phyloP scores from a whole-genome alignment of 2,329 filamentous ascomycete genomes.

The Aplosporella prunicola region DNA sequence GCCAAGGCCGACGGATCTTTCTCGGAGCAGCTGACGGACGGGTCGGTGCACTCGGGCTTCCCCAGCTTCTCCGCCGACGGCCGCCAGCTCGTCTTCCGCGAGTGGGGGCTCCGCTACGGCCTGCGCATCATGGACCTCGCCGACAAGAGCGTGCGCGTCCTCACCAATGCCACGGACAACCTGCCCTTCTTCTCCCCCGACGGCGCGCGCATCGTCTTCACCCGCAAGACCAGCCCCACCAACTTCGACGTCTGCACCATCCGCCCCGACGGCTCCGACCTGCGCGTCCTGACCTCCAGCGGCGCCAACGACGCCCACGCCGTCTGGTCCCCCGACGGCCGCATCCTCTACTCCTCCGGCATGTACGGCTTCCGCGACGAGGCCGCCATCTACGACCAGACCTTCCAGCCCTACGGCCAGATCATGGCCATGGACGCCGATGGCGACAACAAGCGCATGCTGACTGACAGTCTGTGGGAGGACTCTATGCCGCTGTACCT shows the following conservation, averaged over 20 bases:
- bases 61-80: constrained; percentile 32
- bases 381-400: constrained; percentile 32
- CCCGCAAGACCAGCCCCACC: constrained; percentile 24
- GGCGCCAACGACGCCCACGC: constrained; percentile 37
- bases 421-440: constrained; percentile 37
- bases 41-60: constrained; percentile 31
- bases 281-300: constrained; percentile 25
- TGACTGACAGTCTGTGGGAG: constrained; percentile 17
- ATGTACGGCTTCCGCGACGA: constrained; percentile 38
- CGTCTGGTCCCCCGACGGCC: constrained; percentile 35
- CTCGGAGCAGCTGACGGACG: constrained; percentile 26
- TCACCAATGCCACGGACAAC: constrained; percentile 33
- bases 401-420: constrained; percentile 39
- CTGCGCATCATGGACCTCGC: constrained; percentile 26
- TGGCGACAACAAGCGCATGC: constrained; percentile 19
- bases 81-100: constrained; percentile 28
- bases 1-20: constrained; percentile 19
- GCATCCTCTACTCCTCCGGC: constrained; percentile 33
- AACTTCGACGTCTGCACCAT: constrained; percentile 37
- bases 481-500: constrained; percentile 16
- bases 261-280: constrained; percentile 30
- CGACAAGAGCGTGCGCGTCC: constrained; percentile 17
- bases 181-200: constrained; percentile 32
- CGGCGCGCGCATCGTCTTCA: constrained; percentile 32
- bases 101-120: constrained; percentile 23